These are phyloP conservation scores for Fusarium sp. DNA, from an alignment of 2,329 filamentous ascomycete species.

Conservation along the genomic window DNA sequence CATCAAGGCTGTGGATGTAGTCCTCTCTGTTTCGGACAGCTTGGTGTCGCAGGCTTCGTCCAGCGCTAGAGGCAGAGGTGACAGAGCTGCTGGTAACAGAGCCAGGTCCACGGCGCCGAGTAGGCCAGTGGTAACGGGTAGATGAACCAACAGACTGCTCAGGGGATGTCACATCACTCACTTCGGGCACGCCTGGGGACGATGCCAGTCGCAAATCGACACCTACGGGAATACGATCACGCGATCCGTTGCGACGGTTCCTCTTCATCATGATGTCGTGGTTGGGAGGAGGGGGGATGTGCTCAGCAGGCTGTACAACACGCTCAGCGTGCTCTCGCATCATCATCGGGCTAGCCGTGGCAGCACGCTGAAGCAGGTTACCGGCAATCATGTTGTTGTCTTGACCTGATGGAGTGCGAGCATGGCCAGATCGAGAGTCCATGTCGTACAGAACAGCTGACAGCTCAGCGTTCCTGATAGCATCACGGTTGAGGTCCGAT, in stretches of 20 bases:
- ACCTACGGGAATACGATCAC: conserved; percentile 81
- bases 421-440: conserved; percentile 45
- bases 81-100: conserved; percentile 69
- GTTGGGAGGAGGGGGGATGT: conserved; percentile 64
- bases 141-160: conserved; percentile 66
- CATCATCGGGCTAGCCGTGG: conserved; percentile 76
- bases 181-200: conserved; percentile 61
- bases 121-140: conserved; percentile 65
- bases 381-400: conserved; percentile 56
- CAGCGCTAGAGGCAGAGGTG: conserved; percentile 65
- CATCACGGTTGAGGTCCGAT: conserved; percentile 46
- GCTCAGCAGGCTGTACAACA: conserved; percentile 45
- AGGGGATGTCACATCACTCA: conserved; percentile 65
- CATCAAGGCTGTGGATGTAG: conserved; percentile 87
- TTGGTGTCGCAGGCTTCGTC: conserved; percentile 61
- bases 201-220: conserved; percentile 73
- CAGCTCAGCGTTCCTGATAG: conserved; percentile 41
- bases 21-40: conserved; percentile 75
- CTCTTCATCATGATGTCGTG: conserved; percentile 71
- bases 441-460: conserved; percentile 37
- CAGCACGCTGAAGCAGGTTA: conserved; percentile 68
- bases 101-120: conserved; percentile 62
- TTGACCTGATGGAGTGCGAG: conserved; percentile 54
- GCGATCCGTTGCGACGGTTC: conserved; percentile 74
- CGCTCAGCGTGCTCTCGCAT: conserved; percentile 60